A percentile compares a stretch with the other conserved stretches of the same genome.
These are phyloP conservation scores for Orbilia javanica DNA, from an alignment of 2,329 filamentous ascomycete genomes.

Conservation along the genomic window DNA sequence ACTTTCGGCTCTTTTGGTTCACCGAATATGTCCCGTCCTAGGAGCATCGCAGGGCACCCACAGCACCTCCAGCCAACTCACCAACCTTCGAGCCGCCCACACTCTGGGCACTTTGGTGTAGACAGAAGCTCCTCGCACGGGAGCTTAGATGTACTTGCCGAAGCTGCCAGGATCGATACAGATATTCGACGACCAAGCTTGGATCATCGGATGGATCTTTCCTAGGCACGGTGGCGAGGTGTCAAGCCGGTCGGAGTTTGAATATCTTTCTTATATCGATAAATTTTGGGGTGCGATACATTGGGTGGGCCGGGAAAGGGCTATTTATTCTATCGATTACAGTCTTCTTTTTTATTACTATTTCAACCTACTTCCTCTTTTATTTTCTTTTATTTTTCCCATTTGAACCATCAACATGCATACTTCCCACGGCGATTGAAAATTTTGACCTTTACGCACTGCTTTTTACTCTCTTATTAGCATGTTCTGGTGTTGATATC, in stretches of 20 bases:
- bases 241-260: not conserved
- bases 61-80: conserved; percentile 18
- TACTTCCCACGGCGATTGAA: conserved; percentile 38
- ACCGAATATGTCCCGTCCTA: conserved; percentile 43
- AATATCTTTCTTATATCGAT: conserved; percentile 10
- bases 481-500: conserved; percentile 58
- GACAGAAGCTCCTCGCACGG: conserved; percentile 51
- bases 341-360: conserved; percentile 5
- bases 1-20: conserved; percentile 40
- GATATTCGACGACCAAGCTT: conserved; percentile 49
- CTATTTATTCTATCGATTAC: conserved; percentile 21
- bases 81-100: conserved; percentile 21
- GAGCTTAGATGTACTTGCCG: conserved; percentile 53
- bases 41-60: conserved; percentile 44
- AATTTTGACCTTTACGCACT: conserved; percentile 29
- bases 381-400: not conserved
- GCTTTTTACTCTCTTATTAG: conserved; percentile 46
- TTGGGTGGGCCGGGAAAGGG: not conserved
- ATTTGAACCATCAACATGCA: conserved; percentile 20
- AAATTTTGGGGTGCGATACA: not conserved
- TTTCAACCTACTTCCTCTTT: conserved; percentile 7
- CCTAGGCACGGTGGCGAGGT: conserved; percentile 5
- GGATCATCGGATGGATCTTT: conserved; percentile 57
- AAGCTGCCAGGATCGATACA: conserved; percentile 57
- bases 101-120: conserved; percentile 37